Evolutionary conservation across 148 eudicot species (phyloP).

Genomic region (Nepenthes mirabilis): DNA sequence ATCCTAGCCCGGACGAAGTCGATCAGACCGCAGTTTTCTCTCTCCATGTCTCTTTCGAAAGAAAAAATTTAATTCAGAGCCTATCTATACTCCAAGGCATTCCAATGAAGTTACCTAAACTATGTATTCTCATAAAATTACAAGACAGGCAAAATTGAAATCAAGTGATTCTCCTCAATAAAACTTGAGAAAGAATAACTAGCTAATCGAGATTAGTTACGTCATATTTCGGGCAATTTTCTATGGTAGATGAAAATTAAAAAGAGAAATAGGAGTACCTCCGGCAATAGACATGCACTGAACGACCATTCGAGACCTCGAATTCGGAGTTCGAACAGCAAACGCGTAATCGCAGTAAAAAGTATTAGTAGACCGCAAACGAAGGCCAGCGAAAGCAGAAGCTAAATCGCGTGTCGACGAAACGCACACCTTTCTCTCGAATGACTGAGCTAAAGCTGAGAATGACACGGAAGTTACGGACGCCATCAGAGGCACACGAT

Average conservation of each 20-base stretch:
- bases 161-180: no score
- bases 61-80: no score
- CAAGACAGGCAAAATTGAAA: no score
- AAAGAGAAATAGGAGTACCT: background rate
- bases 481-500: conserved; percentile 1
- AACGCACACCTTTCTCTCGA: background rate
- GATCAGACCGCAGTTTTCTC: no score
- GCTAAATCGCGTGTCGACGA: background rate
- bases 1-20: no score
- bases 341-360: background rate
- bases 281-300: conserved; percentile 4
- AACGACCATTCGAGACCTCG: conserved; percentile 7
- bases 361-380: conserved; percentile 4
- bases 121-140: no score
- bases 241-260: background rate
- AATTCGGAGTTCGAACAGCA: conserved; percentile 2
- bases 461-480: conserved; percentile 10
- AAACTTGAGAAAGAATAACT: no score
- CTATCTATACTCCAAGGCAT: no score
- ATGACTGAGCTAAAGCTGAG: conserved; percentile 6
- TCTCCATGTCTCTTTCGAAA: no score
- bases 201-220: no score
- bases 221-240: no score
- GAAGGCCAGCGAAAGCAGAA: conserved; percentile 6
- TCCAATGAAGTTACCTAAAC: no score